Conservation (phyloP, 2,329 filamentous ascomycete genomes). For the Seiridium cupressi region DNA sequence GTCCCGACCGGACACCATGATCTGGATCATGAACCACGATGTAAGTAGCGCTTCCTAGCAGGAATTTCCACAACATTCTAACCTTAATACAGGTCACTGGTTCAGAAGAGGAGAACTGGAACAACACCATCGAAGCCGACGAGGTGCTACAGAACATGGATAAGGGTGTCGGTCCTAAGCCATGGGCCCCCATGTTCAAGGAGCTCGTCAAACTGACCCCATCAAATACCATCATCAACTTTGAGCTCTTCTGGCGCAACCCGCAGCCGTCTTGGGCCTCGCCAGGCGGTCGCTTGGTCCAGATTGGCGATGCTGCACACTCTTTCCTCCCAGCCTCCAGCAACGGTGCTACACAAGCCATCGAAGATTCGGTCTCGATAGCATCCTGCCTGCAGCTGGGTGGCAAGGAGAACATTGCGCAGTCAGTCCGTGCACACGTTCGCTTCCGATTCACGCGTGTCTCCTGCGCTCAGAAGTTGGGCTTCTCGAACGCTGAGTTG, state of each 20-base stretch:
- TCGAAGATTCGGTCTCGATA: slow-evolving; percentile 38
- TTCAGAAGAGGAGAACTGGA: slow-evolving; percentile 35
- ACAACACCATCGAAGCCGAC: slow-evolving; percentile 30
- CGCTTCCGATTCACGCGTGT: slow-evolving; percentile 33
- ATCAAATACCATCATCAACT: slow-evolving; percentile 33
- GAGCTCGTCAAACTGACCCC: slow-evolving; percentile 30
- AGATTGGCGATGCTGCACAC: slow-evolving; percentile 40
- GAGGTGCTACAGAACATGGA: slow-evolving; percentile 35
- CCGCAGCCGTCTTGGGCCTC: slow-evolving; percentile 36
- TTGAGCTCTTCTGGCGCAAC: slow-evolving; percentile 39
- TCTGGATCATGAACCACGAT: slow-evolving; percentile 38
- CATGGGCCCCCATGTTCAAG: slow-evolving; percentile 32
- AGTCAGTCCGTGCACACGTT: slow-evolving; percentile 32
- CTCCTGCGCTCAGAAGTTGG: slow-evolving; percentile 35
- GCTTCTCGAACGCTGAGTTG: slow-evolving; percentile 34
- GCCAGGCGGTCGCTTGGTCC: slow-evolving; percentile 29
- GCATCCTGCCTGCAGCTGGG: slow-evolving; percentile 34
- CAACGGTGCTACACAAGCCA: slow-evolving; percentile 40
- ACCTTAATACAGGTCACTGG: slow-evolving; percentile 20
- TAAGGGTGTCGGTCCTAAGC: slow-evolving; percentile 25
- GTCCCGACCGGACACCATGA: slow-evolving; percentile 30
- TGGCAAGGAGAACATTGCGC: slow-evolving; percentile 26
- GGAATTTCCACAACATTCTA: neutral
- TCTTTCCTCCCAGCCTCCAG: slow-evolving; percentile 38
- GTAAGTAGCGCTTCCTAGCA: slow-evolving; percentile 15